These are phyloP conservation scores for Pseudozyma sp. DNA, from an alignment of 1,284 basidiomycete species.

Conservation along the genomic window DNA sequence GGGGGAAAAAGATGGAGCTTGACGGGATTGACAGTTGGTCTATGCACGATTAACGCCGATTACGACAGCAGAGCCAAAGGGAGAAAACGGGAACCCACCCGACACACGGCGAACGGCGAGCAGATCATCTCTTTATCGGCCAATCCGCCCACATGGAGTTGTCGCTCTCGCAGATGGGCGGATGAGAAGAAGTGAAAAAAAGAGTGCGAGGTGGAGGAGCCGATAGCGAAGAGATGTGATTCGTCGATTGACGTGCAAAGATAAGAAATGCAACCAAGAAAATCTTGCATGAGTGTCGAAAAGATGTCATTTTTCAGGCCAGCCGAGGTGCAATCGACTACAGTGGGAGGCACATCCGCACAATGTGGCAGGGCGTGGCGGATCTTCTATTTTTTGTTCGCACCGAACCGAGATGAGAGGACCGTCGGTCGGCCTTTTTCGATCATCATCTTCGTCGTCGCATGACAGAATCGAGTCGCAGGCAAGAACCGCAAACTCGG, in stretches of 20 bases:
- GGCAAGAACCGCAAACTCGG: constrained; percentile 2
- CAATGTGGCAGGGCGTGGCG: not conserved
- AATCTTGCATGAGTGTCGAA: not conserved
- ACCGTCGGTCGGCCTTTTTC: no score
- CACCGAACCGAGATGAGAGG: no score
- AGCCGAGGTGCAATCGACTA: not conserved
- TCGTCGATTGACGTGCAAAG: constrained; percentile 24
- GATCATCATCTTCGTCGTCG: no score
- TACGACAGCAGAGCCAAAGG: constrained; percentile 23
- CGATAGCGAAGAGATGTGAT: constrained; percentile 23
- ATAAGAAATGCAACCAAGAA: constrained; percentile 14
- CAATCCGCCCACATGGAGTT: constrained; percentile 1
- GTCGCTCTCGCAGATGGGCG: not conserved
- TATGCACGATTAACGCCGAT: constrained; percentile 12
- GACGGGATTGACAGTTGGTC: constrained; percentile 8
- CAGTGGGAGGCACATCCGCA: no score
- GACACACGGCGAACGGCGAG: not conserved
- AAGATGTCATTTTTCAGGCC: not conserved
- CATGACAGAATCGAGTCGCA: no score
- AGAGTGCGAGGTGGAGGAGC: not conserved
- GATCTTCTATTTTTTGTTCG: not conserved
- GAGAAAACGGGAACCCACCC: constrained; percentile 22
- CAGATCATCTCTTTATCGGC: not conserved
- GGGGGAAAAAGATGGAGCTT: not conserved
- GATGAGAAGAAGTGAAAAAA: no score